Conservation (phyloP, 164 flowering plant species). For the Santalum album region DNA sequence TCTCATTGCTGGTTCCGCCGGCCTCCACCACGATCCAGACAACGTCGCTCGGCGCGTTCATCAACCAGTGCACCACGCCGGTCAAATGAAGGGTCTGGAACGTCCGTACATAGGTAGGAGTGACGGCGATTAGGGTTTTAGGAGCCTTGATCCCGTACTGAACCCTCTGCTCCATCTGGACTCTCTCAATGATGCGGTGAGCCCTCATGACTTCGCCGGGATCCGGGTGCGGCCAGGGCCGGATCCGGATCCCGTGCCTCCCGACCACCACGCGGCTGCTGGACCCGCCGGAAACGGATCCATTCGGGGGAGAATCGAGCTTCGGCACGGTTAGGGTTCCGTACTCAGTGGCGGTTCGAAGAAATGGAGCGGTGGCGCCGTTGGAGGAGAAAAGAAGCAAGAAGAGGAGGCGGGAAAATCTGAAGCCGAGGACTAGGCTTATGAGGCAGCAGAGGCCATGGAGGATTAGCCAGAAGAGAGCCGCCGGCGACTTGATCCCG, state of each 20-base stretch:
- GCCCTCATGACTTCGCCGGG: slow-evolving; percentile 82
- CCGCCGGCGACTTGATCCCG: slow-evolving; percentile 23
- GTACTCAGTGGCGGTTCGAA: slow-evolving; percentile 16
- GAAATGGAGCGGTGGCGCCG: slow-evolving; percentile 23
- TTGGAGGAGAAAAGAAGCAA: slow-evolving; percentile 65
- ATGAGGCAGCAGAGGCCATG: slow-evolving; percentile 76
- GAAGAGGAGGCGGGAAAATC: slow-evolving; percentile 73
- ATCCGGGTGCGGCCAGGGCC: slow-evolving; percentile 95
- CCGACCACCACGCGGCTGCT: slow-evolving; percentile 77
- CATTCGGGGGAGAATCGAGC: slow-evolving; percentile 15
- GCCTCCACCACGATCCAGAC: slow-evolving; percentile 94
- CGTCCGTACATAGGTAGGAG: slow-evolving; percentile 86
- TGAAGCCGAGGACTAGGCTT: slow-evolving; percentile 71
- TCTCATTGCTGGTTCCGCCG: slow-evolving; percentile 71
- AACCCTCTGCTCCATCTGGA: slow-evolving; percentile 77
- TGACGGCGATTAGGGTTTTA: slow-evolving; percentile 59
- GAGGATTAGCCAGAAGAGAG: slow-evolving; percentile 60
- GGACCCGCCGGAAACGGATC: not conserved
- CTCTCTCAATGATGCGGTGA: slow-evolving; percentile 73
- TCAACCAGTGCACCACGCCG: slow-evolving; percentile 86
- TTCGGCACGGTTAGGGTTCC: slow-evolving; percentile 11
- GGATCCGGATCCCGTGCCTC: slow-evolving; percentile 83
- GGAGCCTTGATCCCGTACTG: slow-evolving; percentile 74
- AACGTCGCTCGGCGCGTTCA: slow-evolving; percentile 72
- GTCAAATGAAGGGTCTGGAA: slow-evolving; percentile 87